These are phyloP conservation scores for Rubia peregrina DNA, from an alignment of 305 asterid species.

Conservation along the genomic window DNA sequence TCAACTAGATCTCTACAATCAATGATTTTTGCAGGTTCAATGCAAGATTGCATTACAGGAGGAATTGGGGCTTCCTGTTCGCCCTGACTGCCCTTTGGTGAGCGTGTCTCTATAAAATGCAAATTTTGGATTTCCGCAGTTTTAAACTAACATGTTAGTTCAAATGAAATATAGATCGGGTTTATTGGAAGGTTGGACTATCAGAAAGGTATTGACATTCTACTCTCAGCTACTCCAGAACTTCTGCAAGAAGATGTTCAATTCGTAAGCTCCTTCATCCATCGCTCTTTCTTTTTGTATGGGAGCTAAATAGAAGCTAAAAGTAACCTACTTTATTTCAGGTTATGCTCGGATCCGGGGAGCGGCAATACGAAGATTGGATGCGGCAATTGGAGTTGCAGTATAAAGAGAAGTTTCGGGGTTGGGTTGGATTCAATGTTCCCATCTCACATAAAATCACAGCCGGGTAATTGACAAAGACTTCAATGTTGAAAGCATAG, in stretches of 20 bases:
- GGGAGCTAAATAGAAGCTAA: background rate
- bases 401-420: constrained; percentile 64
- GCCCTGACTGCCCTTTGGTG: constrained; percentile 77
- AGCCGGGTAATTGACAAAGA: constrained; percentile 17
- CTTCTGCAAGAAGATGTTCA: constrained; percentile 82
- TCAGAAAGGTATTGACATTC: constrained; percentile 93
- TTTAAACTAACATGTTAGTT: constrained; percentile 14
- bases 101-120: constrained; percentile 14
- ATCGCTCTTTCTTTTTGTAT: background rate
- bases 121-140: background rate
- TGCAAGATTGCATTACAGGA: constrained; percentile 82
- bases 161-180: constrained; percentile 52
- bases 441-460: constrained; percentile 82
- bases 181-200: constrained; percentile 92
- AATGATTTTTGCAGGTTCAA: constrained; percentile 36
- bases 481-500: background rate
- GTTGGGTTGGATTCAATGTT: constrained; percentile 95
- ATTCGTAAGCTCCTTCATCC: constrained; percentile 38
- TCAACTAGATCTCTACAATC: background rate
- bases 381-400: constrained; percentile 67
- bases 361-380: constrained; percentile 94
- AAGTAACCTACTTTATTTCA: constrained; percentile 19
- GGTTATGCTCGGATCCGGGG: constrained; percentile 99
- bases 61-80: constrained; percentile 84
- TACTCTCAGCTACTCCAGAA: constrained; percentile 76